Base-by-base conservation (phyloP, 2,329 filamentous ascomycete genomes). In the Colletotrichum sp. region DNA sequence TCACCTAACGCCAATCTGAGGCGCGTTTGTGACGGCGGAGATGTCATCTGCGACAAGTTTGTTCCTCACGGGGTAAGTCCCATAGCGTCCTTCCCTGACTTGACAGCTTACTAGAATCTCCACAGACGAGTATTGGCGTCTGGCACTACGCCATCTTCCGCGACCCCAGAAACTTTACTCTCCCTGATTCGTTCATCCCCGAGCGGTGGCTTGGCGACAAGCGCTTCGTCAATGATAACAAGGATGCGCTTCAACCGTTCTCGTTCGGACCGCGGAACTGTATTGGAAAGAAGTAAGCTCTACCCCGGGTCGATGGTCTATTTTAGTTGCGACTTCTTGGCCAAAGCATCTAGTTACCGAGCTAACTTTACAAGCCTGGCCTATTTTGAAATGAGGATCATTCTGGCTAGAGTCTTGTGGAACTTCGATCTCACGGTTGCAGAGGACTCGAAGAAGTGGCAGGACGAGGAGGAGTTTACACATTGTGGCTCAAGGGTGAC, bases 401-500 rank as follows among this genome's bases (percentile, higher is more conserved):
- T 61, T 12, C n/a, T 61, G 28, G 28, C 27, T n/a, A 32, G 59
- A n/a, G 19, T 61, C 7, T 3, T 59, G 1, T 90, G 83, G 79
- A 87, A 87, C 67, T 90, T 90, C 78, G 88, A 90, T 74, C 73
- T 89, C 72, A 78, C 80, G 36, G 80, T 88, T 28, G 82, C 81
- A 2, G 80, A 85, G 4, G 79, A 82, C 32, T 78, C 78, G 15
- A 30, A 77, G 6, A 77, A 82, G 27, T 88, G 87, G 87, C 78
- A 85, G n/a, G 77, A 79, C 0, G 28, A 80, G 19, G 82, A 83
- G 55, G 75, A 75, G 78, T 80, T 25, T 82, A 79, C 70, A 59
- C 55, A 22, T 19, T 59, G 27, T 84, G 83, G 81, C 71, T 79
- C 15, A 83, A 83, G 55, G 73, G 72, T 6, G 78, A 79, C 25